These are phyloP conservation scores for Pholiota molesta DNA, from an alignment of 768 basidiomycete genomes.

Conservation along the genomic window DNA sequence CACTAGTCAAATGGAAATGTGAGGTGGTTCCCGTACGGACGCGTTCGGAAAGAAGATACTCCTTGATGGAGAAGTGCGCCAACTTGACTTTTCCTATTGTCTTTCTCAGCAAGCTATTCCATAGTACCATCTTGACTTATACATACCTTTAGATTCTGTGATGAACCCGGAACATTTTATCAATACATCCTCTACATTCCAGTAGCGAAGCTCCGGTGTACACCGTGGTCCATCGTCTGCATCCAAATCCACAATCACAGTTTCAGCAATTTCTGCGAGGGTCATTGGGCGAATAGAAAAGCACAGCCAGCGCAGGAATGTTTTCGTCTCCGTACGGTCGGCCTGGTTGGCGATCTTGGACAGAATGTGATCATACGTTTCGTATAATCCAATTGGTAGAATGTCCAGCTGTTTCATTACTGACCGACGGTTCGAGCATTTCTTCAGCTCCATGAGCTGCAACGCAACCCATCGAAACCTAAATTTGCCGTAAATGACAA, in stretches of 20 bases:
- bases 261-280: not conserved
- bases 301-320: not conserved
- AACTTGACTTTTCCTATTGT: not conserved
- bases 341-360: not conserved
- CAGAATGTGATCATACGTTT: not conserved
- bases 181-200: not conserved
- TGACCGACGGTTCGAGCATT: not conserved
- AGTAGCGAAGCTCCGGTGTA: not conserved
- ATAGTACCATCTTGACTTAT: not conserved
- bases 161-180: not conserved
- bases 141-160: not conserved
- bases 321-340: not conserved
- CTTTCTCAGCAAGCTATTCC: too few relatives aligned
- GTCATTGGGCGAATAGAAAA: not conserved
- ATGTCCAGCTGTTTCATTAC: not conserved
- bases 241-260: not conserved
- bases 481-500: not conserved
- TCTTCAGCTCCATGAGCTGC: not conserved
- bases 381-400: not conserved
- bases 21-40: not conserved
- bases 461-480: not conserved
- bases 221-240: not conserved
- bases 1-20: not conserved
- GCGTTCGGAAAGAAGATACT: not conserved
- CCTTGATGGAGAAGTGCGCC: not conserved